These are phyloP conservation scores for Polytrichum formosum DNA, from an alignment of 225 moss, liverwort and hornwort genomes.

Conservation along the genomic window DNA sequence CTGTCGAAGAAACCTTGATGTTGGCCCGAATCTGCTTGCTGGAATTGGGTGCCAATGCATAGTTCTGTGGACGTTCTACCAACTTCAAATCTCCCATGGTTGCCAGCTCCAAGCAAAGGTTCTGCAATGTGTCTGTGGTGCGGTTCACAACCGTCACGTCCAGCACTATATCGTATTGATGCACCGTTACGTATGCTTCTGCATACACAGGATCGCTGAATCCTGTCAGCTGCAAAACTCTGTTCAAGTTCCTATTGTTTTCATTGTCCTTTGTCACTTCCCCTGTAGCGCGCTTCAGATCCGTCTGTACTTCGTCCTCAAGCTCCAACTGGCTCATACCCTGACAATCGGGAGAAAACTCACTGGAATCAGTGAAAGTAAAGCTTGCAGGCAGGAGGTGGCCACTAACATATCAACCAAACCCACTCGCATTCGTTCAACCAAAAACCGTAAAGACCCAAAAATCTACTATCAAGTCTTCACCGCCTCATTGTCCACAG, in stretches of 20 bases:
- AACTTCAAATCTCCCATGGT: conserved; percentile 99
- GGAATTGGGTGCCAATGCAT: conserved; percentile 79
- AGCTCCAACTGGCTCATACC: conserved; percentile 96
- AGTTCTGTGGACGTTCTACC: conserved; percentile 95
- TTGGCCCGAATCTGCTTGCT: conserved; percentile 96
- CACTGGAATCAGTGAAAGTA: no score
- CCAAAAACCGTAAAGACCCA: no score
- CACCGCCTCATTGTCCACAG: no score
- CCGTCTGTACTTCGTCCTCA: conserved; percentile 92
- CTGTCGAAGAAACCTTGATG: conserved; percentile 97
- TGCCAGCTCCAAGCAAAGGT: conserved; percentile 89
- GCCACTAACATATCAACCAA: no score
- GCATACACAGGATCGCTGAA: conserved; percentile 99
- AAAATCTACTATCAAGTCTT: no score
- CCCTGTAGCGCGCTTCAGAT: conserved; percentile 91
- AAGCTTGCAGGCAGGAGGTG: no score
- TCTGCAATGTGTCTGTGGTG: conserved; percentile 87
- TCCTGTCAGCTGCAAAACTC: conserved; percentile 94
- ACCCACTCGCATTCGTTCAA: no score
- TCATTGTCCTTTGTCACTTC: conserved; percentile 75
- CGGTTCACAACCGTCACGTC: conserved; percentile 96
- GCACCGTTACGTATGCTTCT: conserved; percentile 94
- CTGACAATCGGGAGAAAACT: conserved; percentile 20
- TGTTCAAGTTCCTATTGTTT: conserved; percentile 73
- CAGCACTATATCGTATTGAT: conserved; percentile 95